Conservation (phyloP, 2,329 filamentous ascomycete genomes). For the Fusarium nurragi region DNA sequence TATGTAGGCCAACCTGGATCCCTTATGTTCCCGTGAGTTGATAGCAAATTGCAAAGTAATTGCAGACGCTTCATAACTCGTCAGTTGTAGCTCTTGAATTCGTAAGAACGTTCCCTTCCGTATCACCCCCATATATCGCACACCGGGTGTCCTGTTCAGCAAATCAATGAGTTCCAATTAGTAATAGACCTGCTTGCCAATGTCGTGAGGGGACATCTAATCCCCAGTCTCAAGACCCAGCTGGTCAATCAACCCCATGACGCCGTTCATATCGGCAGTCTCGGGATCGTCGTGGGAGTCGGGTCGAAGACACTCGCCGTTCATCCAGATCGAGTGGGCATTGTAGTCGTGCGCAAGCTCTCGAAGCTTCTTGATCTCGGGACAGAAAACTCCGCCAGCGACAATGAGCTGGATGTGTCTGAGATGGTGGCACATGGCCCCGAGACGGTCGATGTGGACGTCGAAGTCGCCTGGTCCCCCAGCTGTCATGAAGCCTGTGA, state of each 20-base stretch:
- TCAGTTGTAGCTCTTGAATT: background rate
- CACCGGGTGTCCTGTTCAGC: too few relatives aligned
- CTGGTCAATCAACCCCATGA: slow-evolving; percentile 34
- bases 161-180: background rate
- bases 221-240: slow-evolving; percentile 38
- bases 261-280: slow-evolving; percentile 41
- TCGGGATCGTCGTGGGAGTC: slow-evolving; percentile 31
- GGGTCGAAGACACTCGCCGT: slow-evolving; percentile 53
- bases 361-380: slow-evolving; percentile 50
- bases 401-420: slow-evolving; percentile 58
- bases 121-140: background rate
- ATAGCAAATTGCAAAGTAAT: slow-evolving; percentile 10
- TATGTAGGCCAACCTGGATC: background rate
- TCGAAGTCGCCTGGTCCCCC: slow-evolving; percentile 57
- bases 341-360: slow-evolving; percentile 37
- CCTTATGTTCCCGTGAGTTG: background rate
- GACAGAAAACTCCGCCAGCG: slow-evolving; percentile 60
- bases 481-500: slow-evolving; percentile 62
- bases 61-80: slow-evolving; percentile 5
- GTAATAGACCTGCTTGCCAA: slow-evolving; percentile 41
- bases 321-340: slow-evolving; percentile 53
- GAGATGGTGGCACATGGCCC: slow-evolving; percentile 47
- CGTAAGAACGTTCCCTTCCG: background rate
- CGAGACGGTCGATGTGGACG: slow-evolving; percentile 53
- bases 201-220: slow-evolving; percentile 45